A percentile compares a stretch with the other conserved stretches of the same genome.
phyloP scores from a whole-genome alignment of 352 stramenopile species.

The Globisporangium rhizosaccharum region DNA sequence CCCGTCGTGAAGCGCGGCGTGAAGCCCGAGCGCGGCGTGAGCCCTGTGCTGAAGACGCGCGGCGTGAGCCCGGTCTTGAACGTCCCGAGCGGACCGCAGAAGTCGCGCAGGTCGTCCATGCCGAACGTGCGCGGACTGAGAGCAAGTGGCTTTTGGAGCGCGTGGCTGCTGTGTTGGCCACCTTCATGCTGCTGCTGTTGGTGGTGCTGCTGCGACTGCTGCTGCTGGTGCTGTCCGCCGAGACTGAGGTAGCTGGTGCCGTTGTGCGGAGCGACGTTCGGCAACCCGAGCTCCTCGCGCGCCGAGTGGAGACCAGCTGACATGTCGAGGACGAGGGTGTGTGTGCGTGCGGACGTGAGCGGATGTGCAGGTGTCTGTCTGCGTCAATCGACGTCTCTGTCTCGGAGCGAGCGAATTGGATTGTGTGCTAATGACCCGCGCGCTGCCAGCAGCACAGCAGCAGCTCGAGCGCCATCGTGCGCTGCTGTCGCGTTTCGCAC shows the following conservation, averaged over 20 bases:
- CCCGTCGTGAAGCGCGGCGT: slow-evolving; percentile 75
- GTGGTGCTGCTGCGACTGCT: not conserved
- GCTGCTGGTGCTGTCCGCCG: slow-evolving; percentile 21
- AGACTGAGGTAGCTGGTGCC: slow-evolving; percentile 17
- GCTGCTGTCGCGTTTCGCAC: not conserved
- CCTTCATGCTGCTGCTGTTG: not conserved
- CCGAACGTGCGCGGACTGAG: slow-evolving; percentile 75
- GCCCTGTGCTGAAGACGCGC: slow-evolving; percentile 71
- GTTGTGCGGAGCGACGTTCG: slow-evolving; percentile 26
- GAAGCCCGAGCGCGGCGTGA: slow-evolving; percentile 78
- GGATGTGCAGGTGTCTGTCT: slow-evolving; percentile 7
- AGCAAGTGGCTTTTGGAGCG: slow-evolving; percentile 63
- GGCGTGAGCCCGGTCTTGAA: slow-evolving; percentile 84
- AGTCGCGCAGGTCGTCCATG: slow-evolving; percentile 83
- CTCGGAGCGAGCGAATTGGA: slow-evolving; percentile 42
- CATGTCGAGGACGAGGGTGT: slow-evolving; percentile 19
- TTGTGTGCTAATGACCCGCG: slow-evolving; percentile 64
- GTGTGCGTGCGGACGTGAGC: not conserved
- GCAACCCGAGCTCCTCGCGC: slow-evolving; percentile 62
- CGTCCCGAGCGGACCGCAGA: slow-evolving; percentile 65
- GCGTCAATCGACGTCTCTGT: not conserved
- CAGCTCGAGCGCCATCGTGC: not conserved
- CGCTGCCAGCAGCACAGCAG: not conserved
- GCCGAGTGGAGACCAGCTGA: slow-evolving; percentile 65
- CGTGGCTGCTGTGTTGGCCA: slow-evolving; percentile 12